Percentiles rank a stretch among this genome's conserved stretches.
phyloP scores from a whole-genome alignment of 2,329 filamentous ascomycete genomes.

The Apiospora phragmitis region DNA sequence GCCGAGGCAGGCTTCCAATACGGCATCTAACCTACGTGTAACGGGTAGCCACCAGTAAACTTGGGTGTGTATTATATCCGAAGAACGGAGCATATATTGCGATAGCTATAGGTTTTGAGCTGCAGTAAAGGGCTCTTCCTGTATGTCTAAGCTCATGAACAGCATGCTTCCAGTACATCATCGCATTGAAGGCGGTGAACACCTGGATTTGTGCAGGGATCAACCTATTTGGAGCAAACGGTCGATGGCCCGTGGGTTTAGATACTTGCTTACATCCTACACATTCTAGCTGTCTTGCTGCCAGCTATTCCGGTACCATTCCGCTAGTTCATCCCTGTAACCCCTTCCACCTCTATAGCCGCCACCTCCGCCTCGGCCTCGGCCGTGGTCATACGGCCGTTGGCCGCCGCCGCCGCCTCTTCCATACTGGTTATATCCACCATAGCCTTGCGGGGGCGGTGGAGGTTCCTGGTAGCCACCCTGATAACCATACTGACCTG shows the following conservation, averaged over 20 bases:
- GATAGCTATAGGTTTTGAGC: neutral
- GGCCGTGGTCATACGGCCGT: neutral
- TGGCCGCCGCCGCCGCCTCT: neutral
- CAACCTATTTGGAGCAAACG: neutral
- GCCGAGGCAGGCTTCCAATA: no score
- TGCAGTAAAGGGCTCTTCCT: neutral
- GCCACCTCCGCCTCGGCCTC: slow-evolving; percentile 21
- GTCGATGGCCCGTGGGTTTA: neutral
- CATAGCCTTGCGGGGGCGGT: slow-evolving; percentile 22
- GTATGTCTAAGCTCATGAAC: neutral
- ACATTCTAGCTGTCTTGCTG: neutral
- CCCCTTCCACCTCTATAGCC: slow-evolving; percentile 20
- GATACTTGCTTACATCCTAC: neutral
- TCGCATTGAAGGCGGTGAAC: neutral
- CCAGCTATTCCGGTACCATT: neutral
- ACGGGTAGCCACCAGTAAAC: neutral
- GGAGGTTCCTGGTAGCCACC: slow-evolving; percentile 9
- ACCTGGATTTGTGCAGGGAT: neutral
- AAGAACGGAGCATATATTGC: neutral
- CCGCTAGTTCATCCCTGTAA: neutral
- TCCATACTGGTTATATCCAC: slow-evolving; percentile 26
- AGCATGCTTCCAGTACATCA: neutral
- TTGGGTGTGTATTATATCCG: neutral
- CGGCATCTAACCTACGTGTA: neutral
- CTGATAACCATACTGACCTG: neutral